Percentiles rank a stretch among this genome's conserved stretches.
phyloP scores from a whole-genome alignment of 2,329 filamentous ascomycete species.

The Claviceps sorghi region DNA sequence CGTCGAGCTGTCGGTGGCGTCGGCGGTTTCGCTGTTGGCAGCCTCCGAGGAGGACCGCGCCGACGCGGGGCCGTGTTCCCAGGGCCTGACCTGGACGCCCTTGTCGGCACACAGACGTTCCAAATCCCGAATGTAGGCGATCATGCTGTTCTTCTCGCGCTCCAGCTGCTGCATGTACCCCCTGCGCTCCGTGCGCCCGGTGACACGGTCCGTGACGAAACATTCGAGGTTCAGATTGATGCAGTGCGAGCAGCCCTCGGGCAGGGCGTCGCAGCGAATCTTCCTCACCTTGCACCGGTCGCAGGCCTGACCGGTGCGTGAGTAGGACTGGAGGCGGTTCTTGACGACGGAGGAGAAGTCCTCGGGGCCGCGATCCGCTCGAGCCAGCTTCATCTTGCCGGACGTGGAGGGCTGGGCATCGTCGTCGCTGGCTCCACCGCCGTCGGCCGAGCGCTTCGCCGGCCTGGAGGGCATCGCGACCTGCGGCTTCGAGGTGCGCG shows the following conservation, averaged over 20 bases:
- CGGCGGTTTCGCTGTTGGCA: conserved; percentile 13
- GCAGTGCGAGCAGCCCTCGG: conserved; percentile 72
- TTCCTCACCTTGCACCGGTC: conserved; percentile 84
- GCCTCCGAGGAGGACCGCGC: conserved; percentile 14
- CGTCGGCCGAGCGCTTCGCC: conserved; percentile 24
- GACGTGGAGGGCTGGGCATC: conserved; percentile 7
- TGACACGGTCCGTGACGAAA: conserved; percentile 75
- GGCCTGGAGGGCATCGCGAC: conserved; percentile 8
- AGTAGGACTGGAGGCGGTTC: conserved; percentile 39
- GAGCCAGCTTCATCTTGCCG: conserved; percentile 32
- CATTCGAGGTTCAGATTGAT: conserved; percentile 62
- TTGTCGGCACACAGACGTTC: conserved; percentile 48
- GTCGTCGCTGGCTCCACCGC: conserved; percentile 20
- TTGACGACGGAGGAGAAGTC: conserved; percentile 43
- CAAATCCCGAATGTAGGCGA: conserved; percentile 51
- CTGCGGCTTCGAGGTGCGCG: conserved; percentile 4
- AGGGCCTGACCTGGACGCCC: conserved; percentile 46
- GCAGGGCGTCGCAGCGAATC: conserved; percentile 70
- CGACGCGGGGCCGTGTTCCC: conserved; percentile 18
- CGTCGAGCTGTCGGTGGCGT: conserved; percentile 1
- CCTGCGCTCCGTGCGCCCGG: conserved; percentile 61
- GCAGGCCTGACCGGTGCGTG: conserved; percentile 68
- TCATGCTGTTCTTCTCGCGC: conserved; percentile 52
- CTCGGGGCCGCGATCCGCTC: conserved; percentile 31
- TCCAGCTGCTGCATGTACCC: conserved; percentile 69